Percentiles rank a stretch among this genome's conserved stretches.
Evolutionary conservation across 176 grass and related monocot species (phyloP).

Genomic region (Echinochloa phyllopogon): DNA sequence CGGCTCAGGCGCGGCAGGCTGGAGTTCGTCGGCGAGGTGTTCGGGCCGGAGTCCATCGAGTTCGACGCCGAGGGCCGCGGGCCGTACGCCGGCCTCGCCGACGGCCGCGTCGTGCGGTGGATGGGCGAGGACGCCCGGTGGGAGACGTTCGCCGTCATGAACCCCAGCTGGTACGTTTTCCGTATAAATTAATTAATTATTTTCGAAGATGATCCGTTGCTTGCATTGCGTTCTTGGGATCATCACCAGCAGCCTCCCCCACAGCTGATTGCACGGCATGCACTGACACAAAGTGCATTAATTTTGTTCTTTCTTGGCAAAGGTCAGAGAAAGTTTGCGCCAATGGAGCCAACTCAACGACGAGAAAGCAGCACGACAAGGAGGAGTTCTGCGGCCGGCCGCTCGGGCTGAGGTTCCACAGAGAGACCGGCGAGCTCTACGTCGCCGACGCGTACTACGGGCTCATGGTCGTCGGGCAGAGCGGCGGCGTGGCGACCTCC

Average conservation of each 20-base stretch:
- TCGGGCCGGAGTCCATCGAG: slow-evolving; percentile 91
- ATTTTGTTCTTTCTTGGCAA: slow-evolving; percentile 18
- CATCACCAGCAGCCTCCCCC: background rate
- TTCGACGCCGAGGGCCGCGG: slow-evolving; percentile 73
- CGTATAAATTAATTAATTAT: background rate
- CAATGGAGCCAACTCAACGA: slow-evolving; percentile 66
- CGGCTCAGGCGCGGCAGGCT: slow-evolving; percentile 69
- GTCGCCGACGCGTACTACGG: slow-evolving; percentile 87
- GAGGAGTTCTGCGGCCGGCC: slow-evolving; percentile 80
- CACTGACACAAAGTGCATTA: background rate
- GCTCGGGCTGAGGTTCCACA: slow-evolving; percentile 79
- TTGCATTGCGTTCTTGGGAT: background rate
- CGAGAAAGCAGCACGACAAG: slow-evolving; percentile 66
- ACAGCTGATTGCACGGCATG: background rate
- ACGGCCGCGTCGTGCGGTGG: slow-evolving; percentile 93
- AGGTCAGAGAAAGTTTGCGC: slow-evolving; percentile 72
- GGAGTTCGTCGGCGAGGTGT: slow-evolving; percentile 80
- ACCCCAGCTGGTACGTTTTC: slow-evolving; percentile 58
- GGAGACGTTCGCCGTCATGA: slow-evolving; percentile 85
- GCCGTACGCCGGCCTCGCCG: slow-evolving; percentile 83
- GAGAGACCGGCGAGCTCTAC: slow-evolving; percentile 74
- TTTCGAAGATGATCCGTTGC: background rate
- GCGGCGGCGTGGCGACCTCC: slow-evolving; percentile 68
- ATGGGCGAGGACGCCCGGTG: slow-evolving; percentile 67
- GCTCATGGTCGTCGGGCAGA: slow-evolving; percentile 59